These are phyloP conservation scores for Phytophthora idaei DNA, from an alignment of 352 stramenopile genomes.

Conservation along the genomic window DNA sequence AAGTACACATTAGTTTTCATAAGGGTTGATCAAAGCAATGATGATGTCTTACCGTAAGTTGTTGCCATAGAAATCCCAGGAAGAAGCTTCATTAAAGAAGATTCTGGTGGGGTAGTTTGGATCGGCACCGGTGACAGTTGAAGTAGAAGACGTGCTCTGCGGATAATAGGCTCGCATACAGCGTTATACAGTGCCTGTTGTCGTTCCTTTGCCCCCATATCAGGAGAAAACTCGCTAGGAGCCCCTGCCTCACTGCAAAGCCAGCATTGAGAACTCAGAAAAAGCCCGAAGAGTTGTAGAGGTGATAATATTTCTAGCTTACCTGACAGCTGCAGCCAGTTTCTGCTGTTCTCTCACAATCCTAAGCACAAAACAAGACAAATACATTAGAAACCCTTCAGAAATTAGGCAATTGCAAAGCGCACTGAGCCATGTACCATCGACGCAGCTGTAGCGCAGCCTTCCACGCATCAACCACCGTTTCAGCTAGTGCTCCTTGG, in stretches of 20 bases:
- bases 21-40: background rate
- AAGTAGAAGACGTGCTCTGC: slow-evolving; percentile 70
- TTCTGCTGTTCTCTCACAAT: slow-evolving; percentile 91
- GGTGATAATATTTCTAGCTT: slow-evolving; percentile 1
- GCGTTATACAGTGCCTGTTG: slow-evolving; percentile 77
- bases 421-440: slow-evolving; percentile 50
- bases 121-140: slow-evolving; percentile 58
- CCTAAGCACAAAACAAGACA: slow-evolving; percentile 38
- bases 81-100: slow-evolving; percentile 68
- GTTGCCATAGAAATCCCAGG: slow-evolving; percentile 67
- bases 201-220: slow-evolving; percentile 67
- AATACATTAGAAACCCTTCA: background rate
- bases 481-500: slow-evolving; percentile 65
- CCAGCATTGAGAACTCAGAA: slow-evolving; percentile 6
- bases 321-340: slow-evolving; percentile 67
- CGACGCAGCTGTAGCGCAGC: slow-evolving; percentile 79
- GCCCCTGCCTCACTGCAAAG: slow-evolving; percentile 41
- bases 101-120: slow-evolving; percentile 23
- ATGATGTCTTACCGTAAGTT: slow-evolving; percentile 50
- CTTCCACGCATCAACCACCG: slow-evolving; percentile 75
- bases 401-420: background rate
- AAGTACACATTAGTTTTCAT: slow-evolving; percentile 1
- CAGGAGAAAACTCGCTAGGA: slow-evolving; percentile 34
- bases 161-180: slow-evolving; percentile 83
- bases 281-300: background rate